These are phyloP conservation scores for Populus tomentosa DNA, from an alignment of 441 rosid genomes.

Conservation along the genomic window DNA sequence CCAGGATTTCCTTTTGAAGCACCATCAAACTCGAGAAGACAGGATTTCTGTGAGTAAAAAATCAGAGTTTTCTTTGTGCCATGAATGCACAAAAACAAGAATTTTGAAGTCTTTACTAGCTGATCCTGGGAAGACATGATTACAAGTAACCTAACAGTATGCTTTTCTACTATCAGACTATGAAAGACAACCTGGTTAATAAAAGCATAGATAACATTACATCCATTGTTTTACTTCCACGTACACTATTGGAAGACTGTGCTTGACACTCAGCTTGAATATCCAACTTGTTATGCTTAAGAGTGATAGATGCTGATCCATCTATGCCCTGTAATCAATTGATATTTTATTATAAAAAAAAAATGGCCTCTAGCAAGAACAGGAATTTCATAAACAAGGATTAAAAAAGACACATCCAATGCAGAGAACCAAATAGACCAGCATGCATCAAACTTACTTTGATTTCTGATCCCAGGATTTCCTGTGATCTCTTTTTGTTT, in stretches of 20 bases:
- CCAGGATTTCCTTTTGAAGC: slow-evolving; percentile 97
- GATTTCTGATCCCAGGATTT: slow-evolving; percentile 17
- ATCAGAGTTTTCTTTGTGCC: not conserved
- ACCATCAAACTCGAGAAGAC: slow-evolving; percentile 83
- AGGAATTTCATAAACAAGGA: not conserved
- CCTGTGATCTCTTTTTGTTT: slow-evolving; percentile 36
- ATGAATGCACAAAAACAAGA: not conserved
- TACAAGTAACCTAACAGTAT: not conserved
- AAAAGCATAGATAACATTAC: not conserved
- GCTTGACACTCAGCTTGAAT: slow-evolving; percentile 20
- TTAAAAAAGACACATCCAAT: not conserved
- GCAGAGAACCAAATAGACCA: not conserved
- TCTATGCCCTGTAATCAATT: slow-evolving; percentile 37
- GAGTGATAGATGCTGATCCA: slow-evolving; percentile 23
- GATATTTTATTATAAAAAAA: slow-evolving; percentile 6
- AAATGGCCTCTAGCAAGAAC: not conserved
- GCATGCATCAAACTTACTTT: slow-evolving; percentile 26
- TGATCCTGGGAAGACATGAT: not conserved
- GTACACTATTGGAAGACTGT: slow-evolving; percentile 17
- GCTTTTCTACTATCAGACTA: not conserved
- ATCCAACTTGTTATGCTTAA: slow-evolving; percentile 37
- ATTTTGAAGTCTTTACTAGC: not conserved
- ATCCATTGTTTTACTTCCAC: not conserved
- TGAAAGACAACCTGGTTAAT: not conserved
- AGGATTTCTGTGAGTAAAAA: slow-evolving; percentile 45